These are phyloP conservation scores for Cylindrotheca closterium DNA, from an alignment of 108 stramenopile species.

Conservation along the genomic window DNA sequence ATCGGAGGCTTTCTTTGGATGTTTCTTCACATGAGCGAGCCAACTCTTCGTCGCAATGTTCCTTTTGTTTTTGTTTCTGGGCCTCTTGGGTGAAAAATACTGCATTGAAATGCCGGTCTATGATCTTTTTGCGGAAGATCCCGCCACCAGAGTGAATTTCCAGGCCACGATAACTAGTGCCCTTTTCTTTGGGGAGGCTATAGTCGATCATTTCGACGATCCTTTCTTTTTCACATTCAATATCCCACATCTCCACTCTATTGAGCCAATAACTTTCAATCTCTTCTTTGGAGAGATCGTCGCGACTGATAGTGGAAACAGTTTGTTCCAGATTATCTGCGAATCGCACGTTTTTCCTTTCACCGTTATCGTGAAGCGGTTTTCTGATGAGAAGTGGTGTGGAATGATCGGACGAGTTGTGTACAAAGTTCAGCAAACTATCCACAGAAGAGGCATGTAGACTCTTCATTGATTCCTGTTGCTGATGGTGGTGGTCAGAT, in stretches of 20 bases:
- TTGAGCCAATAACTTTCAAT: neutral
- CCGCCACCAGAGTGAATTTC: constrained; percentile 29
- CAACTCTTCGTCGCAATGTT: neutral
- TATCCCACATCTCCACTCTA: neutral
- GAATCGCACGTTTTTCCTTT: too few species aligned
- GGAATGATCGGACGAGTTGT: too few species aligned
- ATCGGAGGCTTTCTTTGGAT: neutral
- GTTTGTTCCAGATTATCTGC: neutral
- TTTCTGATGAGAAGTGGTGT: too few species aligned
- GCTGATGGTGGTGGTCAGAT: too few species aligned
- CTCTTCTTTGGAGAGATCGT: neutral
- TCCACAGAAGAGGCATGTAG: too few species aligned
- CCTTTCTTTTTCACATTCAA: neutral
- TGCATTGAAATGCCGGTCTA: constrained; percentile 2
- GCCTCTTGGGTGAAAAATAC: too few species aligned
- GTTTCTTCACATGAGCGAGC: neutral
- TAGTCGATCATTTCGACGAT: neutral
- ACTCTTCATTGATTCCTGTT: too few species aligned
- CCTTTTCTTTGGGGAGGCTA: neutral
- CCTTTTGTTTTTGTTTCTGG: neutral
- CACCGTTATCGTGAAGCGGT: too few species aligned
- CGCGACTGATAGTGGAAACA: neutral
- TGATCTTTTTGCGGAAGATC: constrained; percentile 11
- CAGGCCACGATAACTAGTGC: constrained; percentile 20
- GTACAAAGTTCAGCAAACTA: too few species aligned